Evolutionary conservation across 2,329 filamentous ascomycete genomes (phyloP), one percentile per base, ranked within the genome.

Genomic region (Pseudopithomyces maydicus): DNA sequence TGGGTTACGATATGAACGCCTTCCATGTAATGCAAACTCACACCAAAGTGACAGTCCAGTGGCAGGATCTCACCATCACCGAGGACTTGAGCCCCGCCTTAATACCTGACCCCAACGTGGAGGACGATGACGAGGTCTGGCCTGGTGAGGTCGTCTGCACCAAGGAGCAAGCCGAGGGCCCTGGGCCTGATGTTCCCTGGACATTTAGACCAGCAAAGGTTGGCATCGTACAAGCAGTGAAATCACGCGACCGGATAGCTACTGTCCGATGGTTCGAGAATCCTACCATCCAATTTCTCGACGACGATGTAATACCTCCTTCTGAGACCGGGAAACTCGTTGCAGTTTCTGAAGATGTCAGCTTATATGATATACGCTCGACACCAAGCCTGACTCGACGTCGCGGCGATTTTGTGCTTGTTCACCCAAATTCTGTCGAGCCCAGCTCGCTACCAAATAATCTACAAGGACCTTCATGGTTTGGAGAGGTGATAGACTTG

Each of bases 1-100:
- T 82, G 39, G 84, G 84, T 1, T 85, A 83, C 65, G 85, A 88
- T 61, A 70, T 87, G 60, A 87, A 88, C 57, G 78, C 85, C 2
- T 85, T 82, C 61, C 77, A 80, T 12, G 75, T 87, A 50, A 74
- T 80, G 49, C 76, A 77, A 32, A 82, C 80, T 11, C 75, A 74
- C 19, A 83, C 83, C 2, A 72, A 74, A n/a, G 80, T 81, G 12
- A 80, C 75, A 1, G 81, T 88, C 4, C 80, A 82, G 58, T 88
- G 85, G 85, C 85, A 87, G 63, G 83, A 88, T 65, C 76, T 82
- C 15, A 79, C 78, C 8, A 73, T 81, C 29, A 83, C 82, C 0
- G 74, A 76, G 26, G 78, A 84, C 39, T 51, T 69, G 12, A 79
- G 80, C 41, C 78, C 76, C 8, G 67, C 75, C 6, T 64, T 88